Percentiles rank a stretch among this genome's conserved stretches.
phyloP scores from a whole-genome alignment of 75 land plant species.

The Gnetum montanum region DNA sequence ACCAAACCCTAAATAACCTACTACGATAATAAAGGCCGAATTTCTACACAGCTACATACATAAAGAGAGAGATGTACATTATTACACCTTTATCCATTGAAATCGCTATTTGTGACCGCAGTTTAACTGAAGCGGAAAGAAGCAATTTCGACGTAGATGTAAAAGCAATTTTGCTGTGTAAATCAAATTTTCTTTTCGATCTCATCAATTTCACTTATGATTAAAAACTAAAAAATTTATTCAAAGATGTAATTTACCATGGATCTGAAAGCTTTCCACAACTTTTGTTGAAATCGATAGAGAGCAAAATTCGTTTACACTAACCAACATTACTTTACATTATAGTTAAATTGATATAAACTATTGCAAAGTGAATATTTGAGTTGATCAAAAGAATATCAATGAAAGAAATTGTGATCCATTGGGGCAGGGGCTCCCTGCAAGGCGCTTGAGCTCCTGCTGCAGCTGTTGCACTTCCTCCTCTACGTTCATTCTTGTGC shows the following conservation, averaged over 20 bases:
- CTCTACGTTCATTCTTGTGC: slow-evolving; percentile 68
- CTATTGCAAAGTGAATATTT: not conserved
- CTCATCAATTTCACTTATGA: too few relatives aligned
- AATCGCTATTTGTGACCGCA: too few relatives aligned
- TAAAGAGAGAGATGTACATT: too few relatives aligned
- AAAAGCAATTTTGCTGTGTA: not conserved
- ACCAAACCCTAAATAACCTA: not conserved
- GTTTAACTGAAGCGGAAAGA: too few relatives aligned
- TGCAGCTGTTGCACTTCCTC: slow-evolving; percentile 80
- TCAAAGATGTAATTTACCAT: not conserved
- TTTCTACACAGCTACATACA: not conserved
- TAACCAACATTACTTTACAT: too few relatives aligned
- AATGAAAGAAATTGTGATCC: slow-evolving; percentile 30
- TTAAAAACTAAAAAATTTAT: too few relatives aligned
- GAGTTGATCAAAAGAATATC: not conserved
- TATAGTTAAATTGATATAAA: not conserved
- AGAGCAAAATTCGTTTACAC: not conserved
- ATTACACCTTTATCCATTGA: too few relatives aligned
- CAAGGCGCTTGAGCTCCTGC: slow-evolving; percentile 76
- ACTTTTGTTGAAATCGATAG: not conserved
- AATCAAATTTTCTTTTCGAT: too few relatives aligned
- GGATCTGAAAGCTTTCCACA: not conserved
- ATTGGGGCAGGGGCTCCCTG: slow-evolving; percentile 50
- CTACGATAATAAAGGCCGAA: not conserved
- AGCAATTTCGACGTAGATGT: too few relatives aligned